A percentile compares a stretch with the other conserved stretches of the same genome.
Evolutionary conservation across 208 protist species (phyloP).

Genomic region (Leishmania gerbilli): DNA sequence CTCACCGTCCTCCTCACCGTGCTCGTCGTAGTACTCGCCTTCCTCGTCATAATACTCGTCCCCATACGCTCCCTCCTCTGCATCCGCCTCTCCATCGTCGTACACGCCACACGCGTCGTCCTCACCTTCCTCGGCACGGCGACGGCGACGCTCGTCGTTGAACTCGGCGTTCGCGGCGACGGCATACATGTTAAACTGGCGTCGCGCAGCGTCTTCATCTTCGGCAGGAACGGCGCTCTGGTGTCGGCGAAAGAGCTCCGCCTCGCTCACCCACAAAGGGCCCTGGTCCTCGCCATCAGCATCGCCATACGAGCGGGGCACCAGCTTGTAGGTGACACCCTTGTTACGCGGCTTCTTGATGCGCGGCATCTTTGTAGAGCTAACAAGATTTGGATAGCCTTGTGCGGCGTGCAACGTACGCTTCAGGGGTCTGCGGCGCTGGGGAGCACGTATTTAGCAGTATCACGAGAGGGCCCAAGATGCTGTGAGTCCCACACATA

Average conservation of each 20-base stretch:
- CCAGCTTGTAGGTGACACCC: slow-evolving; percentile 70
- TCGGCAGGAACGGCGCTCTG: slow-evolving; percentile 21
- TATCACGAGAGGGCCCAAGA: neutral
- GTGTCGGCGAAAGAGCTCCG: slow-evolving; percentile 52
- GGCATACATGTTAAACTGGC: slow-evolving; percentile 31
- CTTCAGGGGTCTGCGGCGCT: neutral
- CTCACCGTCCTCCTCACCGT: slow-evolving; percentile 25
- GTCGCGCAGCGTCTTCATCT: slow-evolving; percentile 20
- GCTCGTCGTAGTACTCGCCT: slow-evolving; percentile 14
- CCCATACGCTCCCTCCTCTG: slow-evolving; percentile 15
- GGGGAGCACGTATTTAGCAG: neutral
- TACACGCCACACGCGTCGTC: slow-evolving; percentile 14
- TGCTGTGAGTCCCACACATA: neutral
- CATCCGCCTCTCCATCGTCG: slow-evolving; percentile 21
- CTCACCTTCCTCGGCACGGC: slow-evolving; percentile 17
- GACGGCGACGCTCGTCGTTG: slow-evolving; percentile 10
- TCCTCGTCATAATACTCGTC: slow-evolving; percentile 17
- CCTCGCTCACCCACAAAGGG: slow-evolving; percentile 62
- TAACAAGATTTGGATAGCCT: neutral
- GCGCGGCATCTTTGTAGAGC: slow-evolving; percentile 26
- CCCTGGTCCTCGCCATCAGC: slow-evolving; percentile 30
- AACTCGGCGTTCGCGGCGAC: slow-evolving; percentile 28
- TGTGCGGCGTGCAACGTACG: neutral
- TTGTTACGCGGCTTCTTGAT: slow-evolving; percentile 44
- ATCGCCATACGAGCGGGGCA: slow-evolving; percentile 70